These are phyloP conservation scores for Agaricus sinodeliciosus DNA, from an alignment of 768 basidiomycete genomes.

Conservation along the genomic window DNA sequence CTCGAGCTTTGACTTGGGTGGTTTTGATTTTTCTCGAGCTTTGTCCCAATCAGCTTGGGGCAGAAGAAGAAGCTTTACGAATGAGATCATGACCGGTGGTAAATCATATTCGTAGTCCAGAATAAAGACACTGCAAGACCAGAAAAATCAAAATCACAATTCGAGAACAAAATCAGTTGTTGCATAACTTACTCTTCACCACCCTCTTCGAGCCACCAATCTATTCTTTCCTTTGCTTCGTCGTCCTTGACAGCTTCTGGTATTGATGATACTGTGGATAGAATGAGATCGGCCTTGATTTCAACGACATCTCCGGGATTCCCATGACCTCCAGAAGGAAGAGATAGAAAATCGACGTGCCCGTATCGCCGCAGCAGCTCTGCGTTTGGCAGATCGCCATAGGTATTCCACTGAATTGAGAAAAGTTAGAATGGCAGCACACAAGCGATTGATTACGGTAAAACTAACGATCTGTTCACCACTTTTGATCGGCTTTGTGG, in stretches of 20 bases:
- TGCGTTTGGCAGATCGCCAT: constrained; percentile 87
- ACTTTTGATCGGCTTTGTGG: constrained; percentile 63
- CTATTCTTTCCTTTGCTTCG: constrained; percentile 55
- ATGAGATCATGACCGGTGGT: constrained; percentile 53
- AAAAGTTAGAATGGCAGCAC: constrained; percentile 3
- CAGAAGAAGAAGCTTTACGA: constrained; percentile 58
- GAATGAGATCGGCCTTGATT: constrained; percentile 63
- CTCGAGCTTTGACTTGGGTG: constrained; percentile 68
- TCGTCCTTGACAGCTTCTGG: constrained; percentile 14
- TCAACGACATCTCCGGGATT: constrained; percentile 82
- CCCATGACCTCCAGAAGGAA: constrained; percentile 43
- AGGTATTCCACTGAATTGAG: constrained; percentile 79
- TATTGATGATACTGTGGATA: constrained; percentile 30
- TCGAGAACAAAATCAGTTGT: neutral
- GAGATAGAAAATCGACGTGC: constrained; percentile 72
- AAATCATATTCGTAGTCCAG: constrained; percentile 45
- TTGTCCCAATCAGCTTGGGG: constrained; percentile 53
- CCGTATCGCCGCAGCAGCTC: constrained; percentile 94
- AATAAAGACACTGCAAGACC: constrained; percentile 41
- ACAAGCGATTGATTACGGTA: constrained; percentile 4
- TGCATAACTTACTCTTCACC: constrained; percentile 70
- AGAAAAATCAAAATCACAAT: neutral
- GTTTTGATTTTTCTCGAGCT: constrained; percentile 52
- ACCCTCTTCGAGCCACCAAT: constrained; percentile 91
- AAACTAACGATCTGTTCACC: constrained; percentile 83